These are phyloP conservation scores for Chlamydomonas schloesseri DNA, from an alignment of 139 green algal genomes.

Conservation along the genomic window DNA sequence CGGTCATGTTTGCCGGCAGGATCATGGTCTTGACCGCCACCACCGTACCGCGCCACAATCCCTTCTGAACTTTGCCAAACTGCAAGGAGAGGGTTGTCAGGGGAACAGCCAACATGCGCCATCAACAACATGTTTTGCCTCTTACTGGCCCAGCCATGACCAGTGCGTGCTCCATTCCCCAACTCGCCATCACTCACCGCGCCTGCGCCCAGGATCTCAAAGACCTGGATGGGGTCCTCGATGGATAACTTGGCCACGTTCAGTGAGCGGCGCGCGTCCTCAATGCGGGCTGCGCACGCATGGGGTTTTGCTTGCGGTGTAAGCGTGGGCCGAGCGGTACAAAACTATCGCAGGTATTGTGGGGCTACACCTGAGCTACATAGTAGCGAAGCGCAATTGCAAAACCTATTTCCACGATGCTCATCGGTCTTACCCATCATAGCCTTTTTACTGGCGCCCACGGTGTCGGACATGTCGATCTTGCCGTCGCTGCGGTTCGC, in stretches of 20 bases:
- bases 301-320: no score
- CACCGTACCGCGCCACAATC: conserved; percentile 52
- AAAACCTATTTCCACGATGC: no score
- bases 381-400: no score
- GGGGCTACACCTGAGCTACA: no score
- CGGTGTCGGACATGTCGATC: neutral
- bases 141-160: no score
- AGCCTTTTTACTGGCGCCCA: conserved; percentile 6
- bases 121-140: no score
- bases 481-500: neutral
- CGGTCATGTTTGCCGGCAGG: conserved; percentile 61
- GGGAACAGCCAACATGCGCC: neutral
- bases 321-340: neutral
- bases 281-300: conserved; percentile 56
- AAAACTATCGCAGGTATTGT: no score
- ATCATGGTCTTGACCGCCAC: conserved; percentile 60
- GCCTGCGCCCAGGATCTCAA: conserved; percentile 54
- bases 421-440: conserved; percentile 50
- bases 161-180: no score
- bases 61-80: conserved; percentile 46
- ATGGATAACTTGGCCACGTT: conserved; percentile 44
- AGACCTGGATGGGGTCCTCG: conserved; percentile 54
- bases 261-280: conserved; percentile 53
- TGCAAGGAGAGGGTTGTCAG: neutral
- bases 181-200: neutral